phyloP scores from a whole-genome alignment of 805 yeast species.

The Nakazawaea peltata region DNA sequence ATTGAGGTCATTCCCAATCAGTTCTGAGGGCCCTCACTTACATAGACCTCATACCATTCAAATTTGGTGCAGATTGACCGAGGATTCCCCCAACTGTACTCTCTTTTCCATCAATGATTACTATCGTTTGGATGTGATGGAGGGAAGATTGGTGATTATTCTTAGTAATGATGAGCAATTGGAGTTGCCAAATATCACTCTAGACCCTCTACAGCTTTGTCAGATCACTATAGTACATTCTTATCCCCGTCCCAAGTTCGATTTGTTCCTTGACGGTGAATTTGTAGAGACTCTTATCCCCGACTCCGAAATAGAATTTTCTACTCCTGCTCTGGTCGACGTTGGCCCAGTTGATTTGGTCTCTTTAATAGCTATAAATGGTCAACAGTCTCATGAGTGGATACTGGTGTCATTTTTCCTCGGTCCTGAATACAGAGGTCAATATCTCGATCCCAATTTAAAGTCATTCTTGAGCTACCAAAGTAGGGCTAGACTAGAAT shows the following conservation, averaged over 20 bases:
- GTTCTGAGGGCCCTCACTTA: neutral
- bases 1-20: neutral
- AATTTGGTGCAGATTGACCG: constrained; percentile 27
- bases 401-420: constrained; percentile 35
- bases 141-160: neutral
- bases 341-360: constrained; percentile 24
- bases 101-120: neutral
- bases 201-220: constrained; percentile 18
- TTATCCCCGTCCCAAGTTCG: constrained; percentile 24
- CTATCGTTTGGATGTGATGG: too few relatives aligned
- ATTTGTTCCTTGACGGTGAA: constrained; percentile 42
- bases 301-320: constrained; percentile 1
- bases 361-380: constrained; percentile 32
- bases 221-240: constrained; percentile 20
- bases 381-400: constrained; percentile 40
- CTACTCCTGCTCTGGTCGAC: too few relatives aligned
- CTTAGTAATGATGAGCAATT: constrained; percentile 4
- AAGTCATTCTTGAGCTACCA: too few relatives aligned
- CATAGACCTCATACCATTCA: constrained; percentile 23
- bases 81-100: neutral
- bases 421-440: constrained; percentile 42
- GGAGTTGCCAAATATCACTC: constrained; percentile 19
- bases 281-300: constrained; percentile 23
- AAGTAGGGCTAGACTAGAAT: too few relatives aligned
- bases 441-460: constrained; percentile 29